Evolutionary conservation across 768 basidiomycete genomes (phyloP), one percentile per base, ranked within the genome.

Genomic region (Suillus alpinus): DNA sequence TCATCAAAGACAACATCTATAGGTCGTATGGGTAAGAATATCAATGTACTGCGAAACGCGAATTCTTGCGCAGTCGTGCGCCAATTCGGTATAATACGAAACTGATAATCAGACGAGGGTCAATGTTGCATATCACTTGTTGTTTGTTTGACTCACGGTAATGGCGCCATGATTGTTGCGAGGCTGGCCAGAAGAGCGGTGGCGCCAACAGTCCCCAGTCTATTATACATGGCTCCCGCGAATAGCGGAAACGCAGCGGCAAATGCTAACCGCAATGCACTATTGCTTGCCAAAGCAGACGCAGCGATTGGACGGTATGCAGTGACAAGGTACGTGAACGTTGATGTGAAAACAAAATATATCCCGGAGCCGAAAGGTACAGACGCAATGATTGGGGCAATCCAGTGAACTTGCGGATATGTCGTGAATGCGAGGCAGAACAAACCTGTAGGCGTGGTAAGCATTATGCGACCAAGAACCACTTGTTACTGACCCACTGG

Each of bases 161-260:
- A 67, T 0, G 89, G 89, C 1, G 82, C 80, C 80, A 87, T 83
- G 18, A 87, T 50, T 2, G 82, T 80, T 60, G 82, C 80, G 12
- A 91, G 68, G 1, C 89, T 87, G 1, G 85, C 89, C 18, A 91
- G 67, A n/a, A 91, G 77, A 14, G 86, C 88, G 0, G 86, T 87
- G 1, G 87, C 89, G 0, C 89, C 90, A 0, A 88, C 87, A 0
- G 86, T 85, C 0, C 89, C 88, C 6, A 92, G 69, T 6, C 72
- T 65, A 12, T 70, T 61, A 62, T 82, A 86, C 83, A 85, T 81
- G 34, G 78, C 75, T 1, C 73, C 74, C 1, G 83, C 81, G 57
- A 83, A 84, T 29, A 85, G 68, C 2, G 85, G 84, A 66, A 85
- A 85, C 1, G 72, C 78, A 2, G 77, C 78, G 0, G 82, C 83